Evolutionary conservation across 768 basidiomycete species (phyloP), one percentile per base, ranked within the genome.

Genomic region (Daedaleopsis nitida): DNA sequence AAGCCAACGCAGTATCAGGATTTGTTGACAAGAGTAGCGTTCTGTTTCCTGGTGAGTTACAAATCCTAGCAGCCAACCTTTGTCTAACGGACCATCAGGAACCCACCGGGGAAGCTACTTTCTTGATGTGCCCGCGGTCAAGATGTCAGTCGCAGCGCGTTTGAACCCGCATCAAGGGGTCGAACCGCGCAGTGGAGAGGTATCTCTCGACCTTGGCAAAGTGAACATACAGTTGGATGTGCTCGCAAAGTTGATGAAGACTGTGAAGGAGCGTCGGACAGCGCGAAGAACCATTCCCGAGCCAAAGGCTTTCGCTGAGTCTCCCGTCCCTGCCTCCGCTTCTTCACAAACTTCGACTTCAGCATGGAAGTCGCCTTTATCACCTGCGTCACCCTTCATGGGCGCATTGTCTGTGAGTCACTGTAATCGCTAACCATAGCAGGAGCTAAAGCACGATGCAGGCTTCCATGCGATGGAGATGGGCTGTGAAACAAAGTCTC

Each of bases 101-200:
- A 38, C 21, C 14, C 63, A 64, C 47, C 45, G 63, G 27, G 56
- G 58, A 3, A 50, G 62, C 48, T 47, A 66, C 16, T 83, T 87
- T 63, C 64, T 88, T 16, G 73, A 73, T 55, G 73, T 84, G 17
- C 81, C 83, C 8, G 78, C 80, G 1, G 76, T 85, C 49, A 73
- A 77, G 52, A 72, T 85, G 42, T 70, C 69, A 38, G 76, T 80
- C n/a, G 83, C 81, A 13, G 75, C 83, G 48, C 76, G 78, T 51
- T 85, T 90, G 67, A 83, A 82, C 70, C 88, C 88, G 6, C 81
- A 81, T 60, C 76, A 79, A 54, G 83, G 85, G 21, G 72, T 88
- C 35, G 81, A 87, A 59, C 73, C 78, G 4, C 80, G 83, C 55
- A 86, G 86, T 44, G 68, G 88, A 44, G 76, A 80, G 16, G 72